Percentiles rank a stretch among this genome's conserved stretches.
phyloP scores from a whole-genome alignment of 169 alveolate genomes.

The Perkinsus chesapeaki region DNA sequence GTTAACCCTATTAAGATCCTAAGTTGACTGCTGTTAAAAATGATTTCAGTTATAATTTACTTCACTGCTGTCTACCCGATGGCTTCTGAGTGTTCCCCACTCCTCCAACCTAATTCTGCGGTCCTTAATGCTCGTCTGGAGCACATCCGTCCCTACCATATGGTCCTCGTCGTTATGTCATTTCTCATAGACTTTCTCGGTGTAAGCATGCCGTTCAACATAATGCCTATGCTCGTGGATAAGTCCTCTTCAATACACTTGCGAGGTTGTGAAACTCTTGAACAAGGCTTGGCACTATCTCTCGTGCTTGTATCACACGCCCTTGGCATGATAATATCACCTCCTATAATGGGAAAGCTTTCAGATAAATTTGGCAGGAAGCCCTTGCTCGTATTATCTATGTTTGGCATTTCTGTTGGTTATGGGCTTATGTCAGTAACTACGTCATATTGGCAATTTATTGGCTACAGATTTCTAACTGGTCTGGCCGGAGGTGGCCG shows the following conservation, averaged over 20 bases:
- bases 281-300: background rate
- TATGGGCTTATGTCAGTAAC: background rate
- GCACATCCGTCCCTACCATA: background rate
- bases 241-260: background rate
- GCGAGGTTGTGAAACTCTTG: background rate
- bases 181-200: background rate
- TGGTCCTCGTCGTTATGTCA: background rate
- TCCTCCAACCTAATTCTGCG: background rate
- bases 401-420: background rate
- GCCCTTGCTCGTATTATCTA: background rate
- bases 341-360: background rate
- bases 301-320: background rate
- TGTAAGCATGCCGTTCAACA: background rate
- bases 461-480: background rate
- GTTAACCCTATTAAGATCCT: too few species aligned
- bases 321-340: background rate
- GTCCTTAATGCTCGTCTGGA: too few species aligned
- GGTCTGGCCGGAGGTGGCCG: background rate
- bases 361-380: background rate
- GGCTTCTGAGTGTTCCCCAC: too few species aligned
- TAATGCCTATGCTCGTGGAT: background rate
- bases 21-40: too few species aligned
- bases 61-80: background rate
- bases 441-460: background rate
- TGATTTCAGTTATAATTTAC: background rate